Evolutionary conservation across 345 rosid genomes (phyloP).

Genomic region (Durio zibethinus): DNA sequence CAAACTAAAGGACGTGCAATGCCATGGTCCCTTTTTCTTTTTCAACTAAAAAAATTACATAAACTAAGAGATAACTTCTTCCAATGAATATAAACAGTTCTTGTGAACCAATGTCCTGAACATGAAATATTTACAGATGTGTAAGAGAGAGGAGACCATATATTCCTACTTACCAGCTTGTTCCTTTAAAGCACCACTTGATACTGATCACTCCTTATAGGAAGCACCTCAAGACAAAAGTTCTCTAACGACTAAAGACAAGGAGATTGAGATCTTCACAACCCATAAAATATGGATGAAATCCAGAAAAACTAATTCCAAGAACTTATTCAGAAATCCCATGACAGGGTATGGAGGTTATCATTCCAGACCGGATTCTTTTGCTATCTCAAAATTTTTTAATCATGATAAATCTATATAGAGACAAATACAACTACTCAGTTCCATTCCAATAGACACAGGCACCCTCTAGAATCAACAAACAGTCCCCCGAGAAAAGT

Average conservation of each 20-base stretch:
- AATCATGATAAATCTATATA: not conserved
- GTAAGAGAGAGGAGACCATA: not conserved
- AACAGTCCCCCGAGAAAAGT: not conserved
- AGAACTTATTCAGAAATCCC: not conserved
- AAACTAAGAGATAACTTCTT: not conserved
- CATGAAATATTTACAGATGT: not conserved
- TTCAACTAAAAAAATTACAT: not conserved
- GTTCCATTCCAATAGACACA: not conserved
- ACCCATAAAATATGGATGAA: not conserved
- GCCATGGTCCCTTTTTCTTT: not conserved
- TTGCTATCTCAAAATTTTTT: not conserved
- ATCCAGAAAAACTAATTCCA: not conserved
- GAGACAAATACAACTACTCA: not conserved
- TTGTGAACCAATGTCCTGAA: not conserved
- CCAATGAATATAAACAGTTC: not conserved
- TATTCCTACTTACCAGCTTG: not conserved
- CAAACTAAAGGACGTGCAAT: not conserved
- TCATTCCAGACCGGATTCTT: not conserved
- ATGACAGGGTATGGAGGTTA: not conserved
- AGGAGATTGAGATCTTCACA: not conserved
- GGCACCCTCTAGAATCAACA: not conserved
- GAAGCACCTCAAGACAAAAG: not conserved
- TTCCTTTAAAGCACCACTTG: not conserved
- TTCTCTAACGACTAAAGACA: not conserved
- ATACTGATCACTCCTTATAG: not conserved